These are phyloP conservation scores for Suillus subaureus DNA, from an alignment of 768 basidiomycete species.

Conservation along the genomic window DNA sequence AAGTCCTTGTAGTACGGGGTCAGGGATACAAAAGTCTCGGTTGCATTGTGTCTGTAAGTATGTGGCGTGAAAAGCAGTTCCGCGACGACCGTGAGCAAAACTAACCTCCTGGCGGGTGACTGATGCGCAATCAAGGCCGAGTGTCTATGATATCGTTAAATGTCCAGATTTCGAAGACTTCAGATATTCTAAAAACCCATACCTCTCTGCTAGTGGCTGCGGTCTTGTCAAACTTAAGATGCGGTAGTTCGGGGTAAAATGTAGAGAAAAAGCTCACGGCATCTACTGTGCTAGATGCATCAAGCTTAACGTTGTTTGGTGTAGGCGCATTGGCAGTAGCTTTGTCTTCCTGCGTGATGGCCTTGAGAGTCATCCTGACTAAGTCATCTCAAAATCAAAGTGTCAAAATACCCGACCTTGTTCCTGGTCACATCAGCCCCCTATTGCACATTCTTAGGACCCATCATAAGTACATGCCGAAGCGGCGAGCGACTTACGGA, in stretches of 20 bases:
- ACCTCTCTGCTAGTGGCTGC: background rate
- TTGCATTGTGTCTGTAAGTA: background rate
- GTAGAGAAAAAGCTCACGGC: background rate
- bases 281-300: background rate
- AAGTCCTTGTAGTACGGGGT: background rate
- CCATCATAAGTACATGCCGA: background rate
- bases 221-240: background rate
- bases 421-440: background rate
- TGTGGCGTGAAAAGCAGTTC: constrained; percentile 1
- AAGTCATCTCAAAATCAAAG: background rate
- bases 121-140: background rate
- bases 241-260: background rate
- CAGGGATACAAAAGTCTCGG: background rate
- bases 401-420: background rate
- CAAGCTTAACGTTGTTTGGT: background rate
- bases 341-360: background rate
- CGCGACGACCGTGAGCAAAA: background rate
- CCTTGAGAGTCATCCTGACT: background rate
- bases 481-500: background rate
- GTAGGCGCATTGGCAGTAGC: background rate
- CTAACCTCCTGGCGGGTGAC: constrained; percentile 1
- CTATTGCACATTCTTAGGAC: background rate
- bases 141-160: background rate
- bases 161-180: background rate
- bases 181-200: background rate